A percentile compares a stretch with the other conserved stretches of the same genome.
These are phyloP conservation scores for Basidiobolus heterosporus DNA, from an alignment of 371 early-diverging fungal genomes.

Conservation along the genomic window DNA sequence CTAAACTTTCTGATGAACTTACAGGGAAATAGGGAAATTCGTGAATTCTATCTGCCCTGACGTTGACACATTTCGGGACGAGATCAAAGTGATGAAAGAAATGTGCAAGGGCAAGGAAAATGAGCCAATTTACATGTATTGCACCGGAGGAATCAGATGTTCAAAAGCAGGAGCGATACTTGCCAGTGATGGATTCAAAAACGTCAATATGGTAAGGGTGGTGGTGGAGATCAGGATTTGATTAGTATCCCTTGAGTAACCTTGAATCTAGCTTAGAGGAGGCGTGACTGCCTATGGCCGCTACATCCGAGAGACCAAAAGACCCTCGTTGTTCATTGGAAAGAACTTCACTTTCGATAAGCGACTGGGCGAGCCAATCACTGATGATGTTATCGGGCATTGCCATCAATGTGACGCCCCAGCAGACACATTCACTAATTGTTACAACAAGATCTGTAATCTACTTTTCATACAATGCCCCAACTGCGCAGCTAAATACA, in stretches of 20 bases:
- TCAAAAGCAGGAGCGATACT: constrained; percentile 55
- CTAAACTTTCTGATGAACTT: not conserved
- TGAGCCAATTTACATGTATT: constrained; percentile 60
- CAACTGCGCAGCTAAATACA: constrained; percentile 29
- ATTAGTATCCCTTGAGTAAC: not conserved
- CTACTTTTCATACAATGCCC: constrained; percentile 52
- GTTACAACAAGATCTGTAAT: constrained; percentile 44
- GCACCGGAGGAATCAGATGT: constrained; percentile 70
- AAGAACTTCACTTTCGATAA: constrained; percentile 70
- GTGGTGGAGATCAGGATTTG: not conserved
- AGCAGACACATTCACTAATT: constrained; percentile 46
- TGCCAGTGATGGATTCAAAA: constrained; percentile 41
- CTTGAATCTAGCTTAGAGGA: constrained; percentile 28
- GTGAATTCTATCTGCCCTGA: constrained; percentile 43
- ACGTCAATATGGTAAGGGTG: constrained; percentile 34
- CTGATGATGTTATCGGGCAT: constrained; percentile 34
- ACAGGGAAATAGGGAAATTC: constrained; percentile 47
- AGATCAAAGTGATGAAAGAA: constrained; percentile 22
- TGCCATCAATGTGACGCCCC: constrained; percentile 54
- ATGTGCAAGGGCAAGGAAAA: constrained; percentile 26
- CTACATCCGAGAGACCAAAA: constrained; percentile 20
- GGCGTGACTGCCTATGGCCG: constrained; percentile 65
- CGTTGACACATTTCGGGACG: constrained; percentile 58
- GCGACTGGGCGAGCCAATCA: constrained; percentile 51
- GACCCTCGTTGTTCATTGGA: constrained; percentile 39